Evolutionary conservation across 192 early-diverging fungal genomes (phyloP), one percentile per base, ranked within the genome.

Genomic region (Mortierella claussenii): DNA sequence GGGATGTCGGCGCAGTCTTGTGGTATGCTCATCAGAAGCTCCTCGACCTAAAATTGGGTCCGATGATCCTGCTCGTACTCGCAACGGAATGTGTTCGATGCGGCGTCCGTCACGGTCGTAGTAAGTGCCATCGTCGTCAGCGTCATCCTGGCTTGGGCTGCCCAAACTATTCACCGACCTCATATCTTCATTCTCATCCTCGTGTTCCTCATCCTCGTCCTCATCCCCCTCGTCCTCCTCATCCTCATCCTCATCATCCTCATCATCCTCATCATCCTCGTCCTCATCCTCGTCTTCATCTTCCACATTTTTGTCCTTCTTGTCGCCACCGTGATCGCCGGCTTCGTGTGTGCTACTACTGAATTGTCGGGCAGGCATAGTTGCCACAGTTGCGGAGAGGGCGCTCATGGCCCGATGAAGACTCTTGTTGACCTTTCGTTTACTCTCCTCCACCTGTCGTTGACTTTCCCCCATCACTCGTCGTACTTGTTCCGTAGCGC

Each of bases 61-160:
- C n/a, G n/a, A n/a, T n/a, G n/a, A n/a, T n/a, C n/a, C n/a, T 28
- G 23, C 21, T 44, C 55, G 42, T 4, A 42, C n/a, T 10, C 21
- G 44, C 57, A 60, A 12, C 13, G 42, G 57, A 37, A 60, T 60
- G 27, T 33, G 44, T n/a, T 60, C 57, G 4, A 20, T 18, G 12
- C 0, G 27, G 2, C 34, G n/a, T 1, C 27, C 36, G 9, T 36
- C 21, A 20, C 2, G 27, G 31, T 54, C 61, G 20, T 45, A 40
- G 11, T 52, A 5, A 4, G 40, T 28, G 13, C 21, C 28, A 4
- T 51, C 49, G 4, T 42, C 37, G 4, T 65, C 60, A 42, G 15
- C 57, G 31, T 3, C 17, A 27, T 42, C 47, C 1, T 18, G 26
- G 1, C 2, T 4, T 17, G 4, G 3, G 7, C 21, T 24, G 23